These are phyloP conservation scores for Cornus suecica DNA, from an alignment of 148 eudicot genomes.

Conservation along the genomic window DNA sequence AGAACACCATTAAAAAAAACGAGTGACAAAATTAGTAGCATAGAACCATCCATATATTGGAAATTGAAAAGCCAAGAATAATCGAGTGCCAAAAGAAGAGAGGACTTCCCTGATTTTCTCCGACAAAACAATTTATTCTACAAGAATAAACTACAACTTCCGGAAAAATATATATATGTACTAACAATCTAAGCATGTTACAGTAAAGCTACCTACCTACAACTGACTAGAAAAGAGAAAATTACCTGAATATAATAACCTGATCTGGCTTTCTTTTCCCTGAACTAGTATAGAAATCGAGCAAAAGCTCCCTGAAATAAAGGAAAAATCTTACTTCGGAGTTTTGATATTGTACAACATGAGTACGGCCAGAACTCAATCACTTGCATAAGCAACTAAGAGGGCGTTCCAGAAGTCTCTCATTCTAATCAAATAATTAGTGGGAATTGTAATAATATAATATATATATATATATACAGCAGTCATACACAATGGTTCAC, in stretches of 20 bases:
- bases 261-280: slow-evolving; percentile 72
- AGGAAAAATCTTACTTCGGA: background rate
- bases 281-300: slow-evolving; percentile 69
- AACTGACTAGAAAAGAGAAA: background rate
- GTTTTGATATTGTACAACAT: background rate
- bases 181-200: background rate
- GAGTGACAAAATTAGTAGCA: no score
- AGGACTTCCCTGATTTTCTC: background rate
- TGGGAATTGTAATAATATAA: background rate
- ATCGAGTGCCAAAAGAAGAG: background rate
- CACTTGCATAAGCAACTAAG: background rate
- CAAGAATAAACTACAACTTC: background rate
- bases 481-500: background rate
- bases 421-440: background rate
- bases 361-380: background rate
- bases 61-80: background rate
- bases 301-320: slow-evolving; percentile 55
- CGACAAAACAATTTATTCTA: background rate
- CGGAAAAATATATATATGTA: background rate
- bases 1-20: background rate
- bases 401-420: background rate
- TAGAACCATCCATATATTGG: background rate
- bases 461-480: background rate
- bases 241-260: slow-evolving; percentile 72
- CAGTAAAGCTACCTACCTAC: background rate